Base-by-base conservation (phyloP, 2,329 filamentous ascomycete genomes). In the Coniochaeta ligniaria region DNA sequence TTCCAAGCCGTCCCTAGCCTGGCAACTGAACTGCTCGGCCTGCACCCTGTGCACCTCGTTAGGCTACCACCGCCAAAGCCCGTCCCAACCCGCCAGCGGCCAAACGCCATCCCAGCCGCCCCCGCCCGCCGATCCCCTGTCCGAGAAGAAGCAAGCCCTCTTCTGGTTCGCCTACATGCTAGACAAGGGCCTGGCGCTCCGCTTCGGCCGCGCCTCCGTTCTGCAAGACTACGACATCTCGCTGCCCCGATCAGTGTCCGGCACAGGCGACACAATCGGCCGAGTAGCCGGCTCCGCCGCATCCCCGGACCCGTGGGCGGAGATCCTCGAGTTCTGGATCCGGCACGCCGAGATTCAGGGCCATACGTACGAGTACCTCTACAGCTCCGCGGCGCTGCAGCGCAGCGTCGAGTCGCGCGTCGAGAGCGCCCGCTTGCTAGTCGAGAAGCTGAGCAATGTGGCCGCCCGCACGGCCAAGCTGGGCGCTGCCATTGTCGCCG, bases 1-100 rank as follows among this genome's bases (percentile, higher is more conserved):
- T 16, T 85, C 84, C 3, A 83, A 84, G 43, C 83, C 85, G 0
- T 84, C 83, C 0, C 76, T 89, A 3, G 83, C 83, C n/a, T 87
- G 85, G 81, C 81, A 84, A n/a, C 73, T 89, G 20, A 81, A 80
- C 26, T 82, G 80, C 7, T 79, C 80, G 20, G 86, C 85, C 0
- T 80, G 82, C 14, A 79, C 83, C 58, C 75, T 89, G 59, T 87
- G 84, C 63, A 83, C 86, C 65, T 82, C 81, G 0, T 79, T 87
- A 4, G 86, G 86, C 3, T 87, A 84, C 62, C 86, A 88, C 67
- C 79, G 82, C 57, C 66, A 69, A 14, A 72, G 71, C 43, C 69
- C 66, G 3, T 68, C 73, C 35, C 70, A 47, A 47, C 20, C 43
- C 4, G 5, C 43, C 8, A 14, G 22, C 2, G 8, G 9, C 20